Evolutionary conservation across 225 moss, liverwort and hornwort genomes (phyloP), one percentile per base, ranked within the genome.

Genomic region (Marchantia polymorpha): DNA sequence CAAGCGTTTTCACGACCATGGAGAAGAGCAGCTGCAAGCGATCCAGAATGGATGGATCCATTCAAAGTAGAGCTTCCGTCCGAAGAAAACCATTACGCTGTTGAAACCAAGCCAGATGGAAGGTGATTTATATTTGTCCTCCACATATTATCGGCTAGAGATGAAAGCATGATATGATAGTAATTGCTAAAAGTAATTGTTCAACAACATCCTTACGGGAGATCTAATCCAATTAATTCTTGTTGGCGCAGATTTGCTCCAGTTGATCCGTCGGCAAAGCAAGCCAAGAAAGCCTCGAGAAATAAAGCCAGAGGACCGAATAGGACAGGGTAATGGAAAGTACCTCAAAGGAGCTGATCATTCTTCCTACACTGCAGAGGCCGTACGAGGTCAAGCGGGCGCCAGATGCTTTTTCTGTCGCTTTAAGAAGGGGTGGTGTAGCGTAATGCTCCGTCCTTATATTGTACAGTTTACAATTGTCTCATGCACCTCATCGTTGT

Each of bases 41-140:
- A 95, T 79, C 66, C 81, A 4, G 74, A 83, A 8, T 93, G 93
- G 95, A 31, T 80, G 22, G 90, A 93, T 82, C 91, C 92, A 77
- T 77, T 64, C 52, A 64, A 77, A 65, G 64, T 77, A 4, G 63
- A 77, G 26, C 22, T 77, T 23, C 47, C 49, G 12, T 30, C 19
- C 15, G 63, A 77, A 3, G 77, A 49, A 63, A 60, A 48, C 23
- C 61, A 47, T 47, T 39, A 31, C 56, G 30, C n/a, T 30, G 30
- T 22, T 10, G 64, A 30, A 64, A 64, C 12, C 7, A 77, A 49
- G 64, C 47, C 5, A 63, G 47, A 64, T 25, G n/a, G 63, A 46
- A 77, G 77, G 77, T 77, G 77, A 64, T 19, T 63, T 48, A 22
- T 46, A 14, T 64, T 77, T 64, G 22, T 22, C 13, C 49, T 58